Evolutionary conservation across 768 basidiomycete genomes (phyloP), one percentile per base, ranked within the genome.

Genomic region (Mycena pura): DNA sequence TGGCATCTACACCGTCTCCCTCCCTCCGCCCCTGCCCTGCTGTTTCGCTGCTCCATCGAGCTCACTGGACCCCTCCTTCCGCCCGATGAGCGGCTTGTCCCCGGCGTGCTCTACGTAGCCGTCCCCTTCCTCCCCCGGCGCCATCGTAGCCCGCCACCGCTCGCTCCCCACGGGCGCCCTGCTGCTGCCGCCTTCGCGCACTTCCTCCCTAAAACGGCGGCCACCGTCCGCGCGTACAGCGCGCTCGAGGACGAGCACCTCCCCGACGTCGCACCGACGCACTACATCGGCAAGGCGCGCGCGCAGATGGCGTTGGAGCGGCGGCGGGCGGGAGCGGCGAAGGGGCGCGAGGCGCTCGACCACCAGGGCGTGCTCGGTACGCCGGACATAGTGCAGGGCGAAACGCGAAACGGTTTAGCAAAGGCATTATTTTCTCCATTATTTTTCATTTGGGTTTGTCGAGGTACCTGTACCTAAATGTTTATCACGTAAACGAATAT

Each of bases 61-160:
- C n/a, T n/a, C n/a, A n/a, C n/a, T n/a, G n/a, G n/a, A n/a, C n/a
- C 89, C 6, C 84, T 99, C 67, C 77, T 94, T 14, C 88, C 93
- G 0, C 83, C 88, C 0, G 81, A 90, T 51, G 96, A 98, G 76
- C 80, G 88, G 1, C 84, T 97, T 27, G 94, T 89, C 10, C 96
- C 96, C 1, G 93, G 92, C n/a, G 69, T 91, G 5, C 87, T 98
- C 53, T 98, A 96, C 78, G 90, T 93, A 44, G 93, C 94, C 47
- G 84, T 99, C 47, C 88, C 93, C 3, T 87, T 93, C 14, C 86
- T 99, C 46, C 90, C n/a, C 92, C 4, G 93, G 92, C 2, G 95
- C 95, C 57, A 89, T 99, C 68, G 67, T 98, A 55, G 86, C 91
- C 0, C 89, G 95, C 40, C 91, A 90, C 66, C 88, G 95, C 63